A percentile compares a stretch with the other conserved stretches of the same genome.
Evolutionary conservation across 2,329 filamentous ascomycete species (phyloP).

Genomic region (Bisporella sp.): DNA sequence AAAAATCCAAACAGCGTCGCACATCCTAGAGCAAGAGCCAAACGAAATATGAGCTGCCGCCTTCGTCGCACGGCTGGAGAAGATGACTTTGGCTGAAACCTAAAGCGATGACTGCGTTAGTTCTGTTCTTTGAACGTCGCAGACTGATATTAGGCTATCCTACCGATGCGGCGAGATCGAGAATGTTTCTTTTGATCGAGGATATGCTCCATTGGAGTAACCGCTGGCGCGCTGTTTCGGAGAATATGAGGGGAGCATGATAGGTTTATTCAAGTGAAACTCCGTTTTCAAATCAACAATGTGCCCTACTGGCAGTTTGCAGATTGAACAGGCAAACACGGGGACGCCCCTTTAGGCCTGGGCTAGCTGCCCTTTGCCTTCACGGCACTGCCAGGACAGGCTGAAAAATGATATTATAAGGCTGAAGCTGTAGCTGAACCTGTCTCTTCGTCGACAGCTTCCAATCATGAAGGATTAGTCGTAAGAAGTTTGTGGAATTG

Average conservation of each 20-base stretch:
- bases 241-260: constrained; percentile 59
- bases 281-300: no score
- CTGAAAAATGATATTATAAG: no score
- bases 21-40: constrained; percentile 52
- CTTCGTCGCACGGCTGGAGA: constrained; percentile 65
- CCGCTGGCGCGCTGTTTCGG: constrained; percentile 71
- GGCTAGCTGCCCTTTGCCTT: no score
- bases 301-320: no score
- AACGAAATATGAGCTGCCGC: constrained; percentile 62
- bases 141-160: constrained; percentile 17
- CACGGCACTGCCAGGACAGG: no score
- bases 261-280: not conserved
- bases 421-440: no score
- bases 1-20: constrained; percentile 65
- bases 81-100: constrained; percentile 79
- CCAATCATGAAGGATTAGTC: no score
- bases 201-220: constrained; percentile 74
- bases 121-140: not conserved
- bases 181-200: constrained; percentile 60
- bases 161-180: constrained; percentile 88
- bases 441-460: no score
- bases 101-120: constrained; percentile 29
- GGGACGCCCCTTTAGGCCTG: no score
- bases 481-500: no score
- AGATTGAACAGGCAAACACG: no score